Percentiles rank a stretch among this genome's conserved stretches.
These are phyloP conservation scores for Serpula lacrymans DNA, from an alignment of 768 basidiomycete species.

Conservation along the genomic window DNA sequence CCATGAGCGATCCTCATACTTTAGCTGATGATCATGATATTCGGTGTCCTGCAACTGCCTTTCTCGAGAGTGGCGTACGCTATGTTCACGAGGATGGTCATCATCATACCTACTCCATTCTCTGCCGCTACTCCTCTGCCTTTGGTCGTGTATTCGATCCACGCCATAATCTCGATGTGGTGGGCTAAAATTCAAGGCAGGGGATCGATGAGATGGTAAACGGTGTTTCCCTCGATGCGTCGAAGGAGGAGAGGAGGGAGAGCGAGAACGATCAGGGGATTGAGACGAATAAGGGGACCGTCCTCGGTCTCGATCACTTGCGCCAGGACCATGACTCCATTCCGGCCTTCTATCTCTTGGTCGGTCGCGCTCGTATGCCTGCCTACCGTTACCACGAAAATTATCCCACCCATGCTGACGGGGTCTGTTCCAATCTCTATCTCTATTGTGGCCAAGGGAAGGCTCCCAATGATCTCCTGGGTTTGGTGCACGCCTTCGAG, in stretches of 20 bases:
- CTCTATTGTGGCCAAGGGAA: slow-evolving; percentile 19
- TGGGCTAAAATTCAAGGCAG: slow-evolving; percentile 36
- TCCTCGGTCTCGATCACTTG: slow-evolving; percentile 19
- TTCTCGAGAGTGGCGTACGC: slow-evolving; percentile 10
- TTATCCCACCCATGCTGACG: slow-evolving; percentile 20
- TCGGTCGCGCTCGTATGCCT: slow-evolving; percentile 17
- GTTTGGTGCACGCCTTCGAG: not conserved
- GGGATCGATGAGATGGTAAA: slow-evolving; percentile 36
- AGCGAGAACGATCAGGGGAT: slow-evolving; percentile 35
- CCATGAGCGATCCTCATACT: slow-evolving; percentile 9
- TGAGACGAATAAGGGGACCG: slow-evolving; percentile 19
- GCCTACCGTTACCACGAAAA: slow-evolving; percentile 8
- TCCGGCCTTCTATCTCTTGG: slow-evolving; percentile 23
- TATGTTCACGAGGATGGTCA: slow-evolving; percentile 5
- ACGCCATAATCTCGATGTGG: slow-evolving; percentile 31
- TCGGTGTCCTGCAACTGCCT: not conserved
- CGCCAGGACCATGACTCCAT: slow-evolving; percentile 10
- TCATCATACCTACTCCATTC: slow-evolving; percentile 21
- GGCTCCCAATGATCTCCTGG: slow-evolving; percentile 21
- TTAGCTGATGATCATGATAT: not conserved
- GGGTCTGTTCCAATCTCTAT: slow-evolving; percentile 24
- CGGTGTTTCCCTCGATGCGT: slow-evolving; percentile 29
- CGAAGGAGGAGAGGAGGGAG: slow-evolving; percentile 34
- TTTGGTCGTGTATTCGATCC: slow-evolving; percentile 33
- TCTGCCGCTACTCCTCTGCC: slow-evolving; percentile 35